Percentiles rank a stretch among this genome's conserved stretches.
These are phyloP conservation scores for Kwoniella sp. DNA, from an alignment of 768 basidiomycete genomes.

Conservation along the genomic window DNA sequence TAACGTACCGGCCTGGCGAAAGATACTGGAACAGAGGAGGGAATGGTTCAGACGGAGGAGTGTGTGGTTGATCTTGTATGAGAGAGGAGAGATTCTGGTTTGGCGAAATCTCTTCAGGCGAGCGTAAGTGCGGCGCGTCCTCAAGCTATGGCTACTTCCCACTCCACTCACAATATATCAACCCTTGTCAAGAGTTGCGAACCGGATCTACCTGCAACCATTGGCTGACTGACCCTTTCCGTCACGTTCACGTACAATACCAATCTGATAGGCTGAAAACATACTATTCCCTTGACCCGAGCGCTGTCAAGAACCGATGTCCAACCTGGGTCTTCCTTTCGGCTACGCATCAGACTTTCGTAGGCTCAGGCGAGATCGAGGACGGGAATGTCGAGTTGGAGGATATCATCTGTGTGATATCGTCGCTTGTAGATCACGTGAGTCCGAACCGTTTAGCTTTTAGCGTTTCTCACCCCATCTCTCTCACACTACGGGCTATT, in stretches of 20 bases:
- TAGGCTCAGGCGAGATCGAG: slow-evolving; percentile 40
- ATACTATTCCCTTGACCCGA: slow-evolving; percentile 32
- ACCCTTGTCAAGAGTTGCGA: too few species aligned
- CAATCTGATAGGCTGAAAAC: slow-evolving; percentile 28
- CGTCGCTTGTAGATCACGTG: slow-evolving; percentile 51
- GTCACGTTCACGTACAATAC: not conserved
- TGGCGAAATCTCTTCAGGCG: slow-evolving; percentile 44
- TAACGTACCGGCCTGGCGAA: slow-evolving; percentile 38
- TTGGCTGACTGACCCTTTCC: not conserved
- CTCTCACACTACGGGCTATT: not conserved
- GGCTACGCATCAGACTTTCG: slow-evolving; percentile 28
- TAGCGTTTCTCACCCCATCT: not conserved
- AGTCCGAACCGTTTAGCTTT: slow-evolving; percentile 10
- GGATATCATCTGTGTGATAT: slow-evolving; percentile 50
- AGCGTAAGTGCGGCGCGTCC: slow-evolving; percentile 19
- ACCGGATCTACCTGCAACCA: too few species aligned
- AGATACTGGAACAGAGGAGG: slow-evolving; percentile 26
- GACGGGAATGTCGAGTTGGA: slow-evolving; percentile 43
- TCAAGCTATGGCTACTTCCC: too few species aligned
- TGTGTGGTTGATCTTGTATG: slow-evolving; percentile 48
- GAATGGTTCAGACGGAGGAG: slow-evolving; percentile 44
- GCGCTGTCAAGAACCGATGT: slow-evolving; percentile 31
- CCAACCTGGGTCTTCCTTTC: slow-evolving; percentile 43
- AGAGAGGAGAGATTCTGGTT: slow-evolving; percentile 48
- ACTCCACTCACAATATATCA: too few species aligned